phyloP scores from a whole-genome alignment of 345 rosid species.

The Eucalyptus victrix region DNA sequence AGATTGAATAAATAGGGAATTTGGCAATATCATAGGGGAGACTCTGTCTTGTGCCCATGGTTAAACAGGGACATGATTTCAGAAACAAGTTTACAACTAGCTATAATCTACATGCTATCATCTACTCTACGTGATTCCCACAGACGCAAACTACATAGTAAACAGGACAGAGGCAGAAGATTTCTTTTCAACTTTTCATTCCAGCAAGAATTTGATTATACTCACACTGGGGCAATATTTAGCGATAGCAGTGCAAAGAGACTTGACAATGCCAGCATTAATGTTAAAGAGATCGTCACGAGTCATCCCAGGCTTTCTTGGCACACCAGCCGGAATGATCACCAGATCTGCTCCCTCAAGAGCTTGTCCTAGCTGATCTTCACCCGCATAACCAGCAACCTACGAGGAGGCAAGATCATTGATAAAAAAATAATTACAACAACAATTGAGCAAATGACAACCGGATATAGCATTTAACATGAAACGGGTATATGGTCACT shows the following conservation, averaged over 20 bases:
- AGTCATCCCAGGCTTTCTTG: conserved; percentile 91
- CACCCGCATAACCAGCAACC: conserved; percentile 67
- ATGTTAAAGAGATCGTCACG: conserved; percentile 92
- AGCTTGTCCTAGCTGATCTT: conserved; percentile 62
- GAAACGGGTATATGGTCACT: background rate
- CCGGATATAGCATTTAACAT: background rate
- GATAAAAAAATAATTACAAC: background rate
- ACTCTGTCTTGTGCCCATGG: background rate
- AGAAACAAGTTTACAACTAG: background rate
- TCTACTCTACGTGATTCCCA: background rate
- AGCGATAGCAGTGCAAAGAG: conserved; percentile 59
- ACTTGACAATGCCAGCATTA: conserved; percentile 80
- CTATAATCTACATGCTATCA: background rate
- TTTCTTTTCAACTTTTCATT: background rate
- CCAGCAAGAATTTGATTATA: background rate
- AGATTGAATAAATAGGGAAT: background rate
- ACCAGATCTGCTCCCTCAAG: conserved; percentile 69
- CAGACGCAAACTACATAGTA: background rate
- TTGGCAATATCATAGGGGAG: background rate
- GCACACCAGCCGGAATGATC: conserved; percentile 82
- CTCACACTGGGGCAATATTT: conserved; percentile 76
- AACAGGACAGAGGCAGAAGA: background rate
- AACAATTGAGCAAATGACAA: background rate
- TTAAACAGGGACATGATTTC: background rate
- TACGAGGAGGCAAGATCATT: background rate